Evolutionary conservation across 2,329 filamentous ascomycete species (phyloP), one percentile per base, ranked within the genome.

Genomic region (Helotiales sp.): DNA sequence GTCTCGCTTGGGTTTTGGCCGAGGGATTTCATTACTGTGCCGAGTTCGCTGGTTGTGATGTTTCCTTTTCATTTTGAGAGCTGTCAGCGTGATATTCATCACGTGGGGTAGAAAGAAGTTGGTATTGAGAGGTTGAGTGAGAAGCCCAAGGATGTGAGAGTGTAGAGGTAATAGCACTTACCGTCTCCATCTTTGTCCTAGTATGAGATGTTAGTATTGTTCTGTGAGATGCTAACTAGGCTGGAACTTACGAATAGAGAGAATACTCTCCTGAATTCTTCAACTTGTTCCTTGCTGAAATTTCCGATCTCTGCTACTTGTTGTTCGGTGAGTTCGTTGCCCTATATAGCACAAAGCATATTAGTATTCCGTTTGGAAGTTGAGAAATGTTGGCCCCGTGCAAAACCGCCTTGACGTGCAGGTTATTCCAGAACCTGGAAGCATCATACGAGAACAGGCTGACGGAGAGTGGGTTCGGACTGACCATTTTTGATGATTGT

Each of bases 11-110:
- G 81, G 72, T 85, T 84, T 68, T 85, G 80, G 67, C 83, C 83
- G 36, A 87, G 81, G 57, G 81, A 83, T 70, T 79, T 78, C 83
- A 87, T 86, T 65, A 86, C 82, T 52, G 80, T 81, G 70, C 83
- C 83, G 54, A 87, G 78, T 72, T 86, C 84, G 66, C 80, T 80
- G 69, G 82, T 83, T 60, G 83, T 85, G 76, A 87, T 86, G 71
- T 84, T 81, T 61, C 83, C 83, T 85, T 10, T 3, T 19, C 19
- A 13, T 17, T 3, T 38, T n/a, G 15, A 17, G 34, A 38, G n/a
- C 2, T 38, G 4, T 17, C 34, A 52, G 9, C n/a, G n/a, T n/a
- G n/a, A 42, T 25, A 22, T 13, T 9, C 8, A 3, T 52, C 12
- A 44, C 7, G 27, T 12, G 13, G 34, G 3, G 7, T 38, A 53